A percentile compares a stretch with the other conserved stretches of the same genome.
These are phyloP conservation scores for Triticum timopheevii DNA, from an alignment of 176 grass and related monocot genomes.

Conservation along the genomic window DNA sequence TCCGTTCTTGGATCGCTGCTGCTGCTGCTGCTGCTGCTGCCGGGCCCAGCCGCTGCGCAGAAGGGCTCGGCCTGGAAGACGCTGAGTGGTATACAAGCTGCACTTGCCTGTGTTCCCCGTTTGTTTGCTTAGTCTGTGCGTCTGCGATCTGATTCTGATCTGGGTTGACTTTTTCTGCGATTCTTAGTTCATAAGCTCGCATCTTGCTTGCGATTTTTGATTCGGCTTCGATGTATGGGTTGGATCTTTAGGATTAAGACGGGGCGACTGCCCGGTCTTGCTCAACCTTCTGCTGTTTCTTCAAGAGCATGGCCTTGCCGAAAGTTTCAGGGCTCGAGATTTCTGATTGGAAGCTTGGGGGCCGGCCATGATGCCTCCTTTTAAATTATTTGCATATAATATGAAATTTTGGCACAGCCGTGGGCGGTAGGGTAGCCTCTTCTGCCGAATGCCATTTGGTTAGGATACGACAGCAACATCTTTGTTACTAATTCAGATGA, in stretches of 20 bases:
- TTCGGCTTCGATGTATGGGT: background rate
- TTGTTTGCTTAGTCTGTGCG: background rate
- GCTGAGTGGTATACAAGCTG: slow-evolving; percentile 38
- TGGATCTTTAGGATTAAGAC: slow-evolving; percentile 38
- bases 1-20: slow-evolving; percentile 34
- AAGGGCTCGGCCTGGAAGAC: slow-evolving; percentile 60
- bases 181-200: slow-evolving; percentile 7
- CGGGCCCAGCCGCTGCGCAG: slow-evolving; percentile 40
- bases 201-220: background rate
- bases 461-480: slow-evolving; percentile 12
- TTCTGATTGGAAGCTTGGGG: slow-evolving; percentile 31
- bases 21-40: slow-evolving; percentile 31
- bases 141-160: slow-evolving; percentile 57
- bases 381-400: background rate
- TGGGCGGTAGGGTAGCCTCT: slow-evolving; percentile 15
- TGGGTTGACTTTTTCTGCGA: slow-evolving; percentile 12
- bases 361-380: slow-evolving; percentile 22
- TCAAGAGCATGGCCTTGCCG: background rate
- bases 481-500: background rate
- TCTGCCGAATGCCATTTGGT: slow-evolving; percentile 29
- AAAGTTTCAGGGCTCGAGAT: background rate
- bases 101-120: background rate
- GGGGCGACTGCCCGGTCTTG: slow-evolving; percentile 2
- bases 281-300: background rate
- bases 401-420: background rate